phyloP scores from a whole-genome alignment of 176 grass and related monocot species.

The Paspalum notatum region DNA sequence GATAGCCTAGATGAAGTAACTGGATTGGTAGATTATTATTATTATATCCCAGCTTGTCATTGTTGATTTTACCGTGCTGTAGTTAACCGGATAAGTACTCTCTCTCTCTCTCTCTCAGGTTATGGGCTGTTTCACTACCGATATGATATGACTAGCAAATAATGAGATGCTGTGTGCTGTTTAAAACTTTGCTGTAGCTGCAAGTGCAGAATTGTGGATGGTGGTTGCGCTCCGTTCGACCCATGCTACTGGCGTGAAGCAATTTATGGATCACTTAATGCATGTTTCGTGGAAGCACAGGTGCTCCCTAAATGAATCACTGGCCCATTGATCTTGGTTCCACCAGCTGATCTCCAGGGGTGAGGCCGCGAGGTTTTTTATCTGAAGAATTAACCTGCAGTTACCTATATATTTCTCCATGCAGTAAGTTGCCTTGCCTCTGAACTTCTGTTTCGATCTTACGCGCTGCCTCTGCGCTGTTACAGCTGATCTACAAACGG shows the following conservation, averaged over 20 bases:
- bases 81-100: background rate
- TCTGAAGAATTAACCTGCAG: background rate
- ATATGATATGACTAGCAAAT: background rate
- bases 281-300: constrained; percentile 27
- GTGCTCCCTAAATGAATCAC: background rate
- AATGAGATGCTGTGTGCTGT: background rate
- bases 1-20: background rate
- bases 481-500: no score
- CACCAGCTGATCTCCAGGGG: background rate
- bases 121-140: background rate
- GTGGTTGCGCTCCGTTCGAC: constrained; percentile 13
- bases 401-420: background rate
- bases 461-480: background rate
- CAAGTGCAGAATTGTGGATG: background rate
- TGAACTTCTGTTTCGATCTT: background rate
- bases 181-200: background rate
- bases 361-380: background rate
- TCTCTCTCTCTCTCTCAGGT: background rate
- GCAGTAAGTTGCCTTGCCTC: background rate
- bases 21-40: background rate
- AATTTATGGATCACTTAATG: constrained; percentile 33
- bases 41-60: background rate
- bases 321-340: background rate
- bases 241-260: constrained; percentile 45
- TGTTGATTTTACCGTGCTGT: background rate